phyloP scores from a whole-genome alignment of 2,329 filamentous ascomycete species.

The Sphaerulina musiva region DNA sequence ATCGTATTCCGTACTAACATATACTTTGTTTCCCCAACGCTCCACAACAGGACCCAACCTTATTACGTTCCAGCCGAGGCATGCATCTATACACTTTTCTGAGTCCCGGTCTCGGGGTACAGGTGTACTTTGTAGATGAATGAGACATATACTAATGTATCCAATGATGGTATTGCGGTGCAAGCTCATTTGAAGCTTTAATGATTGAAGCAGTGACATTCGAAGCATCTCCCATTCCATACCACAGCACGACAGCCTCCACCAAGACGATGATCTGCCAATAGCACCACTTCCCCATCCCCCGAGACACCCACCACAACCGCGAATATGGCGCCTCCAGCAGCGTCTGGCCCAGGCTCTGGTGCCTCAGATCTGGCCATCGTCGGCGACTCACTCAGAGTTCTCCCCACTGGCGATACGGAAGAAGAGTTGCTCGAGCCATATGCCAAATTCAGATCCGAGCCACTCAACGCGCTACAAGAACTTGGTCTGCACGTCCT shows the following conservation, averaged over 20 bases:
- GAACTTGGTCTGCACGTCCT: conserved; percentile 91
- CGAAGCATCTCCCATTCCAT: not conserved
- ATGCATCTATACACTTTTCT: too few relatives aligned
- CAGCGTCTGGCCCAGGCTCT: conserved; percentile 1
- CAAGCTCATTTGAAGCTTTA: too few relatives aligned
- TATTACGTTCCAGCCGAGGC: too few relatives aligned
- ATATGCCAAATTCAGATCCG: conserved; percentile 77
- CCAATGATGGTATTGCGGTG: too few relatives aligned
- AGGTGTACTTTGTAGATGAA: too few relatives aligned
- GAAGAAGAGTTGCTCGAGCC: conserved; percentile 70
- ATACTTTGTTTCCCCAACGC: too few relatives aligned
- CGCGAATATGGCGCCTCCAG: conserved; percentile 6
- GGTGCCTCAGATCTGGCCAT: conserved; percentile 40
- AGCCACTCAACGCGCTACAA: conserved; percentile 72
- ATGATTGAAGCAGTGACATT: too few relatives aligned
- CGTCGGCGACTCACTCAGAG: conserved; percentile 40
- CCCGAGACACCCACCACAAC: not conserved
- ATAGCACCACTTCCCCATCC: not conserved
- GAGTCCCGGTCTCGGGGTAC: too few relatives aligned
- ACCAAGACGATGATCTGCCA: not conserved
- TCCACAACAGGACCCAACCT: too few relatives aligned
- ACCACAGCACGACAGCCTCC: not conserved
- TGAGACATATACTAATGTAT: too few relatives aligned
- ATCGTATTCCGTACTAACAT: too few relatives aligned
- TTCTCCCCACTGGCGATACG: conserved; percentile 41